phyloP scores from a whole-genome alignment of 106 monocot genomes.

The Dendrobium chrysotoxum region DNA sequence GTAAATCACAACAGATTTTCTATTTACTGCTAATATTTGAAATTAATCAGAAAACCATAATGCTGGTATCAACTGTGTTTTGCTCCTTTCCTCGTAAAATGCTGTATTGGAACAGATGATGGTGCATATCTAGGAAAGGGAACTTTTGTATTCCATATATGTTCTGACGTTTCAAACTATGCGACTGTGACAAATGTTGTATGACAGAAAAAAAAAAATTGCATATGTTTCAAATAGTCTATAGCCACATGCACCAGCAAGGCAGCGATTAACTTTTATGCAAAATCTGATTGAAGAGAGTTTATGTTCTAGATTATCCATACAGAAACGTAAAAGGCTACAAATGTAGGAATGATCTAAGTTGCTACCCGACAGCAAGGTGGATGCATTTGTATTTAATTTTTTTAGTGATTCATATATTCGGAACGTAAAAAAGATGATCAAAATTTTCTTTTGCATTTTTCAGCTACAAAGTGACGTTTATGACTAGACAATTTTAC shows the following conservation, averaged over 20 bases:
- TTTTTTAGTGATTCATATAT: not conserved
- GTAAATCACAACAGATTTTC: not conserved
- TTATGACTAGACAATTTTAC: no score
- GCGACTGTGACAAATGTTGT: not conserved
- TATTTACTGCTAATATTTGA: not conserved
- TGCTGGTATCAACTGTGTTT: not conserved
- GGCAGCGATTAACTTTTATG: not conserved
- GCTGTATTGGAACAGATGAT: not conserved
- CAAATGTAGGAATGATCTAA: not conserved
- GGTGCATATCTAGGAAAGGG: not conserved
- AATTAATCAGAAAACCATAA: not conserved
- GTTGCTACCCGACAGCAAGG: not conserved
- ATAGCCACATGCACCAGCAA: not conserved
- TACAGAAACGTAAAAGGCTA: not conserved
- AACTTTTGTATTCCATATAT: not conserved
- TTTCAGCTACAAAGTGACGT: no score
- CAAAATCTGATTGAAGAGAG: not conserved
- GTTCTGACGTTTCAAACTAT: not conserved
- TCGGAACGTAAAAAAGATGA: no score
- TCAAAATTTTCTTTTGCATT: no score
- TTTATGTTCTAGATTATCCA: no score
- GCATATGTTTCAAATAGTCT: no score
- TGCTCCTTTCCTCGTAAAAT: not conserved
- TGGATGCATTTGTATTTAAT: not conserved
- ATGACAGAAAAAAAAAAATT: not conserved